phyloP scores from a whole-genome alignment of 495 filamentous ascomycete genomes.

The Penicillium taxi region DNA sequence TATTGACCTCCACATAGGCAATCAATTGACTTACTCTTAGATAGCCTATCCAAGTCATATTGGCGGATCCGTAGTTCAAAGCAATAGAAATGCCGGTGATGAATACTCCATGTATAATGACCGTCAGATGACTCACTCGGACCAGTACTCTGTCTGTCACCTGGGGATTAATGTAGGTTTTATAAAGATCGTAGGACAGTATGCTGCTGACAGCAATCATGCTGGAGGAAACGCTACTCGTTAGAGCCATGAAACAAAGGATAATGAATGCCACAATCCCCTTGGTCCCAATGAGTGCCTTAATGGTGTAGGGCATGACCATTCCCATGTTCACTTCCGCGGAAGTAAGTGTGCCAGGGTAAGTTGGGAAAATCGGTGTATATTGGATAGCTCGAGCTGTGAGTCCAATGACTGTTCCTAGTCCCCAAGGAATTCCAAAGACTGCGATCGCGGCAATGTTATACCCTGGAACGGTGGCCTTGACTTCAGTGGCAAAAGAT shows the following conservation, averaged over 20 bases:
- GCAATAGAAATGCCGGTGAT: constrained; percentile 31
- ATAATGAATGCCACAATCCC: constrained; percentile 45
- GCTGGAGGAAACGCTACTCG: constrained; percentile 38
- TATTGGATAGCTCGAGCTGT: constrained; percentile 39
- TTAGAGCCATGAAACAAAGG: constrained; percentile 49
- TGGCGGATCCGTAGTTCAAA: constrained; percentile 33
- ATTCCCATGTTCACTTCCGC: constrained; percentile 39
- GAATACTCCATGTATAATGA: constrained; percentile 32
- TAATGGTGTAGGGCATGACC: constrained; percentile 41
- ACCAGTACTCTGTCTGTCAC: constrained; percentile 30
- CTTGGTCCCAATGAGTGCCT: constrained; percentile 40
- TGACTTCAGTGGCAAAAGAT: constrained; percentile 39
- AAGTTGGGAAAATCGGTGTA: constrained; percentile 45
- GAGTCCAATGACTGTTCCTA: constrained; percentile 44
- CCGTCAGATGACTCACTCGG: constrained; percentile 28
- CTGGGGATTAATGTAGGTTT: constrained; percentile 46
- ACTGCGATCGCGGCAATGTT: constrained; percentile 37
- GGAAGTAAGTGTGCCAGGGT: constrained; percentile 36
- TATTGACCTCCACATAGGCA: no score
- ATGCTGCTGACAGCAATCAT: constrained; percentile 44
- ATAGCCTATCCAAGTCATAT: constrained; percentile 38
- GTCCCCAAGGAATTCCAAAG: constrained; percentile 44
- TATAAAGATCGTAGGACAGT: constrained; percentile 40
- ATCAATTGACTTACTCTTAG: no score
- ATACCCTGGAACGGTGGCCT: constrained; percentile 36